Evolutionary conservation across 345 rosid species (phyloP), one percentile per base, ranked within the genome.

Genomic region (Gossypium turneri): DNA sequence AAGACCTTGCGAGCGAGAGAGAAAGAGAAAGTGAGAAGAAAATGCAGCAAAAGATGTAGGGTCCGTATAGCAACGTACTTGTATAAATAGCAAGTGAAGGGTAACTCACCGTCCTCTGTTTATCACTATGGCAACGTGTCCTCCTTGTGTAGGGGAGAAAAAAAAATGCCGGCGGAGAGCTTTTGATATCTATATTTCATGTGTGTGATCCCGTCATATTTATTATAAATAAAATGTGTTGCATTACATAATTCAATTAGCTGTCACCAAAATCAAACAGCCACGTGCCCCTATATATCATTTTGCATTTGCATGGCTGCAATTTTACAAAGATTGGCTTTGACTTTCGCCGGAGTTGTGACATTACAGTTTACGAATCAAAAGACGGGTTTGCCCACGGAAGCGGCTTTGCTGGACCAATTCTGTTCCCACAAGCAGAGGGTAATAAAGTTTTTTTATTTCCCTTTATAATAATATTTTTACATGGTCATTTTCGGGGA

Each of bases 71-170:
- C 73, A 20, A 70, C 65, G 80, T 79, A 79, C 73, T 16, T 73
- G 77, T 86, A 81, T 86, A 90, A 81, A 88, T 86, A 79, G 79
- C 24, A 16, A 17, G 58, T 51, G 17, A 9, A 50, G 25, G 63
- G 64, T 7, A 86, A 87, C 93, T 92, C 91, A 88, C 98, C 98
- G 97, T 84, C 97, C 97, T 71, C 85, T 13, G 76, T 70, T 79
- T 73, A 64, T 76, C 67, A 20, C 55, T 20, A 70, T 64, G 74
- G 82, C 81, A 24, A 94, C 97, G 92, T 94, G 96, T 90, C 89
- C 87, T 1, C 68, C 45, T 44, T 11, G 1, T 34, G 7, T 34
- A 34, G 41, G 41, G 41, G 41, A 25, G 22, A 24, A 24, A 24
- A 22, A 68, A 70, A 73, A 73, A 69, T 79, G 76, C 72, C 77